Conservation (phyloP, 176 grass and related monocot species). For the Raddia distichophylla region DNA sequence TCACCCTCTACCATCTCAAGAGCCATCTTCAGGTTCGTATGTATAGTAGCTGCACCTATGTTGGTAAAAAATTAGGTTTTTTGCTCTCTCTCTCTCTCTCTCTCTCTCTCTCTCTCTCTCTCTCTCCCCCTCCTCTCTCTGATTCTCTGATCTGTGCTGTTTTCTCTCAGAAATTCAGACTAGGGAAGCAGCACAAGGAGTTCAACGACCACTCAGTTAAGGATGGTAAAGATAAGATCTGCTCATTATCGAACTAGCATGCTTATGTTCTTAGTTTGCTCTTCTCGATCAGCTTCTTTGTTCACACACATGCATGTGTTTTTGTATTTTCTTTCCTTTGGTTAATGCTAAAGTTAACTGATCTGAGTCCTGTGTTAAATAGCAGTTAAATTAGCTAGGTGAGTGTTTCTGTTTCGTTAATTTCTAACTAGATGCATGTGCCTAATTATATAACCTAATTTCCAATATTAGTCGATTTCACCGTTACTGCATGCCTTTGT, state of each 20-base stretch:
- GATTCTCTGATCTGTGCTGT: constrained; percentile 16
- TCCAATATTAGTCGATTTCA: not conserved
- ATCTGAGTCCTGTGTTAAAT: not conserved
- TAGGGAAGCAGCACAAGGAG: constrained; percentile 97
- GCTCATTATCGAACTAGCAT: not conserved
- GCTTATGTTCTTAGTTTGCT: not conserved
- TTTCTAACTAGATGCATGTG: not conserved
- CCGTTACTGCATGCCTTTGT: not conserved
- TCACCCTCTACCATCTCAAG: constrained; percentile 96
- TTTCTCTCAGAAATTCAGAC: constrained; percentile 77
- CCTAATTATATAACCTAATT: not conserved
- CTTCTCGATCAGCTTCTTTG: not conserved
- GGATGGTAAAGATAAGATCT: constrained; percentile 52
- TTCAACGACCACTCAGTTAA: constrained; percentile 84
- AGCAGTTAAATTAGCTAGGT: not conserved
- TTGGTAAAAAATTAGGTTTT: constrained; percentile 26
- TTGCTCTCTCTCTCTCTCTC: not conserved
- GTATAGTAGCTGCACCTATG: constrained; percentile 10
- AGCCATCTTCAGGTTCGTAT: constrained; percentile 87
- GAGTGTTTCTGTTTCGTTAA: not conserved
- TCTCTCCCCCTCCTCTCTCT: not conserved
- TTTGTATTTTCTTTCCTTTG: not conserved
- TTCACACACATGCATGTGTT: not conserved
- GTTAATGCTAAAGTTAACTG: not conserved
- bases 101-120: not conserved